Evolutionary conservation across 345 rosid genomes (phyloP).

Genomic region (Syzygium oleosum): DNA sequence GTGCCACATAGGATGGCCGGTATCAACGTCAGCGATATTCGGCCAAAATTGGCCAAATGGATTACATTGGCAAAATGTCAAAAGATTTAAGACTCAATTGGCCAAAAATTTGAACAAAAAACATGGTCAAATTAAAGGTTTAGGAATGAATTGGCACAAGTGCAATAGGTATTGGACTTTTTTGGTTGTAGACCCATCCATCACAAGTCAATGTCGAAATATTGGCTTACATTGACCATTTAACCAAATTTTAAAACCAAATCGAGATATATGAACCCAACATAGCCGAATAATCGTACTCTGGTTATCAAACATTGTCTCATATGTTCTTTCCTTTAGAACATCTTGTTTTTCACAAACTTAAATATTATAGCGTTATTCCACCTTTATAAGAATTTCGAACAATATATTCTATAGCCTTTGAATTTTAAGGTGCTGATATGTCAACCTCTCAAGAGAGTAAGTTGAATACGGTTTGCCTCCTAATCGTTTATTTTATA

Average conservation of each 20-base stretch:
- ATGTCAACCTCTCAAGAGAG: background rate
- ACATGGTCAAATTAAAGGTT: too few species aligned
- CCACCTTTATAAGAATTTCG: background rate
- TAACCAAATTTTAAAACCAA: background rate
- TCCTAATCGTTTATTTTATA: background rate
- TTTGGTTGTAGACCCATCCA: background rate
- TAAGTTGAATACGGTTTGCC: background rate
- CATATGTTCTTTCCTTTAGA: background rate
- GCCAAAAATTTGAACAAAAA: too few species aligned
- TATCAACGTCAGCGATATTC: too few species aligned
- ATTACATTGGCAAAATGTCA: too few species aligned
- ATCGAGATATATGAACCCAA: background rate
- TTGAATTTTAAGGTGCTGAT: background rate
- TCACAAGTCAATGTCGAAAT: background rate
- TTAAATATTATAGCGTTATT: background rate
- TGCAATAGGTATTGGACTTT: too few species aligned
- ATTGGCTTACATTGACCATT: background rate
- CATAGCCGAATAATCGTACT: background rate
- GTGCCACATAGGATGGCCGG: too few species aligned
- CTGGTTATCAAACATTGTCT: background rate
- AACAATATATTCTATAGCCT: background rate
- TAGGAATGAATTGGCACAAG: too few species aligned
- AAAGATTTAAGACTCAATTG: too few species aligned
- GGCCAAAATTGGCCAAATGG: too few species aligned
- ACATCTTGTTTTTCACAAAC: background rate